Evolutionary conservation across 805 yeast genomes (phyloP).

Genomic region (Scheffersomyces spartinae): DNA sequence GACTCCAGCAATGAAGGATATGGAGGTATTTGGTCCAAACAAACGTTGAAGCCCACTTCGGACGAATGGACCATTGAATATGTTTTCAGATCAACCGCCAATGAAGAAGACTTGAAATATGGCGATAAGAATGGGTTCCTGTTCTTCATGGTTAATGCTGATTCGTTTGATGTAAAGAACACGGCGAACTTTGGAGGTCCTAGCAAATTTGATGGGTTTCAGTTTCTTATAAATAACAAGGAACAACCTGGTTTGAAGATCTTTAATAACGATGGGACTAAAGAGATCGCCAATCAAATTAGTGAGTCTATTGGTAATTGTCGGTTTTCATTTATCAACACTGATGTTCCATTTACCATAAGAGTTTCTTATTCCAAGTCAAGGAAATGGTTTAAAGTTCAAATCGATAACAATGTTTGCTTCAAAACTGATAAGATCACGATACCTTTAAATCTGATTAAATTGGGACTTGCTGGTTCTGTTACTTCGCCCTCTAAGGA

Average conservation of each 20-base stretch:
- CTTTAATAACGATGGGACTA: slow-evolving; percentile 48
- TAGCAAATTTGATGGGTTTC: slow-evolving; percentile 48
- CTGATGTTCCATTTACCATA: slow-evolving; percentile 60
- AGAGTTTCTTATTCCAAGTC: slow-evolving; percentile 46
- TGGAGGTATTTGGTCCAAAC: slow-evolving; percentile 34
- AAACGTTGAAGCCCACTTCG: slow-evolving; percentile 15
- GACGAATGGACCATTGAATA: slow-evolving; percentile 47
- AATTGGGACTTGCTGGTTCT: slow-evolving; percentile 41
- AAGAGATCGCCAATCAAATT: slow-evolving; percentile 16
- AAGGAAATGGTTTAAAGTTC: slow-evolving; percentile 43
- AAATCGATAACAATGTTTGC: slow-evolving; percentile 60
- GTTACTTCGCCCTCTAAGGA: slow-evolving; percentile 39
- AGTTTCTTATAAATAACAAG: slow-evolving; percentile 41
- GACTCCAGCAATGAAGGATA: slow-evolving; percentile 23
- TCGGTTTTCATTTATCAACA: slow-evolving; percentile 47
- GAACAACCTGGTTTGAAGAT: slow-evolving; percentile 44
- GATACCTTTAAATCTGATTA: slow-evolving; percentile 24
- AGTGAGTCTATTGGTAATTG: slow-evolving; percentile 41
- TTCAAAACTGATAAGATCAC: slow-evolving; percentile 48
- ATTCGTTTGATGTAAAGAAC: slow-evolving; percentile 16
- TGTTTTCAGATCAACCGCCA: slow-evolving; percentile 52
- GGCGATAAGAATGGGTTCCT: slow-evolving; percentile 41
- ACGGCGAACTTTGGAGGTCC: slow-evolving; percentile 45
- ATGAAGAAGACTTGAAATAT: slow-evolving; percentile 15
- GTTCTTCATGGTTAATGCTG: slow-evolving; percentile 47